Base-by-base conservation (phyloP, 2,329 filamentous ascomycete genomes). In the Colletotrichum tamarilloi region DNA sequence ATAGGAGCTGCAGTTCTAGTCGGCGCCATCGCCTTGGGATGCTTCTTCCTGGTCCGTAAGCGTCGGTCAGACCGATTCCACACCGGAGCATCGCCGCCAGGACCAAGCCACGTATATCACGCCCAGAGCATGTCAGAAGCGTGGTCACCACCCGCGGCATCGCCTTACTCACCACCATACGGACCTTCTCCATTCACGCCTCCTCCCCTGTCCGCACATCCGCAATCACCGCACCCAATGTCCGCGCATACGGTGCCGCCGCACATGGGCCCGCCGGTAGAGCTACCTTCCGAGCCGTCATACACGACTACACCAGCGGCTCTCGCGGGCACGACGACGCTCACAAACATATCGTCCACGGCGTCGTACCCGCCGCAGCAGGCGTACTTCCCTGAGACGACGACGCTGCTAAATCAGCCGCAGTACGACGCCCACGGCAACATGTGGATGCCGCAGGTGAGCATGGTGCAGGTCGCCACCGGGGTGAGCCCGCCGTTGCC, bases 391-490 rank as follows among this genome's bases (percentile, higher is more conserved):
- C 38, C 70, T 19, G 73, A 75, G 14, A 58, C 68, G 55, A 52
- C 26, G 4, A 64, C 70, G n/a, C 30, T 74, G 55, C 30, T 56
- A 28, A 60, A 68, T 9, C 70, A 74, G 67, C 77, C 78, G 24
- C 81, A 81, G 72, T 76, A 80, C 22, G 80, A 81, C 70, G 77
- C 76, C 22, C 76, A 81, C 56, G 79, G 79, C 55, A 81, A 80
- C 58, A 60, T 80, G 16, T 82, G 81, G 81, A 65, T 79, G 67
- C 80, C 80, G 19, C 80, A 82, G 58, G 80, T 81, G 58, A 80
- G 80, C 67, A 79, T 80, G 75, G 75, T 82, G 67, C 77, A 77
- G 72, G 56, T 76, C 7, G 62, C 70, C 11, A 67, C 75, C 9
- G 74, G 76, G 5, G 42, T 55, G 62, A 28, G 52, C 26, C 53